Percentiles rank a stretch among this genome's conserved stretches.
Conservation (phyloP, 2,329 filamentous ascomycete genomes). For the Arthrobotrys megalospora region DNA sequence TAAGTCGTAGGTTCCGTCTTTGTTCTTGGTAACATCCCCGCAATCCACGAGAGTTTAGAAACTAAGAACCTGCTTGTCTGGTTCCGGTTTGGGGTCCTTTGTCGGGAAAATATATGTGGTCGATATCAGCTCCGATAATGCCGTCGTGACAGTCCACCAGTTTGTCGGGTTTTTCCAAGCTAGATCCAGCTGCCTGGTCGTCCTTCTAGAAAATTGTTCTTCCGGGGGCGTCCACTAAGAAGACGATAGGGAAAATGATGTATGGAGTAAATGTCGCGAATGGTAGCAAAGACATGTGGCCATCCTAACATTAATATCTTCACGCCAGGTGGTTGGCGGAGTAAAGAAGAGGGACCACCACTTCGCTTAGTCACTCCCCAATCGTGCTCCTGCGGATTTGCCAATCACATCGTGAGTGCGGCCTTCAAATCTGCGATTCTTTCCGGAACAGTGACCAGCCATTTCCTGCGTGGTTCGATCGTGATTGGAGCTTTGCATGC, state of each 20-base stretch:
- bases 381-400: conserved; percentile 38
- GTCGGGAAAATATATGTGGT: conserved; percentile 30
- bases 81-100: conserved; percentile 38
- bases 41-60: conserved; percentile 23
- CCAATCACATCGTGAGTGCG: conserved; percentile 47
- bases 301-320: conserved; percentile 28
- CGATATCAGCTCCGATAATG: conserved; percentile 42
- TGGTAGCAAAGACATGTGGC: conserved; percentile 24
- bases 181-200: conserved; percentile 41
- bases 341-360: conserved; percentile 35
- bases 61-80: conserved; percentile 29
- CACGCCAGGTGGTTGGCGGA: conserved; percentile 45
- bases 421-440: conserved; percentile 39
- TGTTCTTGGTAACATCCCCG: conserved; percentile 10
- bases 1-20: conserved; percentile 21
- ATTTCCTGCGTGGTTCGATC: conserved; percentile 32
- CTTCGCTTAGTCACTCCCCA: conserved; percentile 42
- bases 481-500: conserved; percentile 24
- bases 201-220: conserved; percentile 41
- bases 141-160: conserved; percentile 43
- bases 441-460: conserved; percentile 26
- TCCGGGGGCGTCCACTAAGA: conserved; percentile 41
- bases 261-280: conserved; percentile 31
- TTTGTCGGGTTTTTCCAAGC: conserved; percentile 47
- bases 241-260: not conserved